Percentiles rank a stretch among this genome's conserved stretches.
These are phyloP conservation scores for Fusarium secorum DNA, from an alignment of 2,329 filamentous ascomycete genomes.

Conservation along the genomic window DNA sequence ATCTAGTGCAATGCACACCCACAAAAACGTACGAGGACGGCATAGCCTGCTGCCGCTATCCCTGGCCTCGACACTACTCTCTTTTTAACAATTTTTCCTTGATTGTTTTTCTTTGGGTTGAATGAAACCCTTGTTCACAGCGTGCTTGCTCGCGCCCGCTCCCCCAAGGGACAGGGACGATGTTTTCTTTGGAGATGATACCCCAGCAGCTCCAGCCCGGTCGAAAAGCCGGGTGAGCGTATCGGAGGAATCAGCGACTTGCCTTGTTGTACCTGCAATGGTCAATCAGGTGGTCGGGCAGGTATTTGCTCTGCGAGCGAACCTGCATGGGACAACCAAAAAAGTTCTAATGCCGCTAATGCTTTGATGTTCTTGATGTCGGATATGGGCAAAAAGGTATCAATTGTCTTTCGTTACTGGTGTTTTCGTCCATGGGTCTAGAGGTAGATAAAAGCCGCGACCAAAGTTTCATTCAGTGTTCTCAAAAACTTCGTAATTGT, in stretches of 20 bases:
- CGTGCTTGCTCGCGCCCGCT: conserved; percentile 18
- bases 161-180: conserved; percentile 27
- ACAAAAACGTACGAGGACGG: conserved; percentile 57
- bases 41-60: conserved; percentile 50
- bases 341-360: conserved; percentile 37
- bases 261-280: background rate
- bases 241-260: conserved; percentile 32
- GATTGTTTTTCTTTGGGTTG: conserved; percentile 22
- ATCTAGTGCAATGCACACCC: conserved; percentile 47
- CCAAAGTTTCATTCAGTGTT: conserved; percentile 26
- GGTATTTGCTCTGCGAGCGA: conserved; percentile 32
- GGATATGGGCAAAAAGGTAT: conserved; percentile 35
- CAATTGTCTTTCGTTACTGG: conserved; percentile 34
- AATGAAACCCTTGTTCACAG: conserved; percentile 31
- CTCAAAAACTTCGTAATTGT: background rate
- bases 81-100: conserved; percentile 31
- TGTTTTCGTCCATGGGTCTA: conserved; percentile 35
- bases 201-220: conserved; percentile 32
- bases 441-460: conserved; percentile 40
- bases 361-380: conserved; percentile 35
- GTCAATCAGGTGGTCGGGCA: background rate
- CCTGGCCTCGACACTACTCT: conserved; percentile 52
- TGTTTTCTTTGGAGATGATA: conserved; percentile 36
- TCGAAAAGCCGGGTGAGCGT: conserved; percentile 33
- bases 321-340: conserved; percentile 3